phyloP scores from a whole-genome alignment of 1,284 basidiomycete genomes.

The Tylopilus microsporus region DNA sequence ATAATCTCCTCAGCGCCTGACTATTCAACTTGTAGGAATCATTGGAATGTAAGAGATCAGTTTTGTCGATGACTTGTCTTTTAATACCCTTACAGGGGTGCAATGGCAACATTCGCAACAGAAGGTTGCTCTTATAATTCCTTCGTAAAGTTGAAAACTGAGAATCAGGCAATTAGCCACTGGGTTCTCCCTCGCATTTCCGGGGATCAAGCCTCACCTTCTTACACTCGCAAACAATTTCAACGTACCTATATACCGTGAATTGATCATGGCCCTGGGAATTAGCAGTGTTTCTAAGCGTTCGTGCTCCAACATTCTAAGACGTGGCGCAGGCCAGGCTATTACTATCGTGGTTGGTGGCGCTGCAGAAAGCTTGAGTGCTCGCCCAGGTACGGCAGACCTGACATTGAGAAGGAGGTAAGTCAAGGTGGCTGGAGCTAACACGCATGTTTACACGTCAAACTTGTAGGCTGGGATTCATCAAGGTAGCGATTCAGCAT shows the following conservation, averaged over 20 bases:
- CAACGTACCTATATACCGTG: conserved; percentile 88
- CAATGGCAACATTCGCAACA: conserved; percentile 89
- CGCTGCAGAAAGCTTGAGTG: conserved; percentile 89
- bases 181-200: conserved; percentile 87
- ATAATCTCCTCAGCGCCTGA: not conserved
- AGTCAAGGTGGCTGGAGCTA: not conserved
- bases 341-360: conserved; percentile 97
- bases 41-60: conserved; percentile 82
- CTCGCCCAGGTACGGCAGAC: conserved; percentile 92
- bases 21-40: conserved; percentile 50
- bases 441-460: not conserved
- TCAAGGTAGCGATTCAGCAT: conserved; percentile 92
- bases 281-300: conserved; percentile 88
- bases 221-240: conserved; percentile 91
- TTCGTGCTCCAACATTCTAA: conserved; percentile 86
- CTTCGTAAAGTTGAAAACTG: not conserved
- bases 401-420: conserved; percentile 80
- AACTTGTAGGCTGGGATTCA: conserved; percentile 74
- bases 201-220: conserved; percentile 89
- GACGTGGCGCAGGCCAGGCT: conserved; percentile 52
- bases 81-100: conserved; percentile 57
- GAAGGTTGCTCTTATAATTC: conserved; percentile 53
- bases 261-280: conserved; percentile 80
- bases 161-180: conserved; percentile 54
- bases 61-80: not conserved